Percentiles rank a stretch among this genome's conserved stretches.
These are phyloP conservation scores for Tetrahymena borealis DNA, from an alignment of 73 alveolate species.

Conservation along the genomic window DNA sequence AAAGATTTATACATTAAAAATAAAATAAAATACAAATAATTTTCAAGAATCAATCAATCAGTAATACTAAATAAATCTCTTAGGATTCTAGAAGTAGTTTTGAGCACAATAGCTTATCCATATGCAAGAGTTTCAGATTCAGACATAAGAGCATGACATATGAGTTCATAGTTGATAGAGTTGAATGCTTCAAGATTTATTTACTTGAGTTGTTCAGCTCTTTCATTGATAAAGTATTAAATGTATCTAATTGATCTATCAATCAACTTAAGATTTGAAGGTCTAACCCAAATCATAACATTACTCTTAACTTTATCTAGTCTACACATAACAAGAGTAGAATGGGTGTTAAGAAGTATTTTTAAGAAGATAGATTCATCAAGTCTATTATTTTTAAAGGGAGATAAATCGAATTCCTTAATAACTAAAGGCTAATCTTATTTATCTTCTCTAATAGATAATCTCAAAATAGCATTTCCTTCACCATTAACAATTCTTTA, in stretches of 20 bases:
- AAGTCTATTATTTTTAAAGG: conserved; percentile 9
- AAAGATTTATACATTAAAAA: no score
- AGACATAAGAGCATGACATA: conserved; percentile 21
- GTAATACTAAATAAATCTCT: not conserved
- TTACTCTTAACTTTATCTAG: conserved; percentile 16
- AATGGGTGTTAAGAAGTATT: conserved; percentile 31
- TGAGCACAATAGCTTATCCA: conserved; percentile 33
- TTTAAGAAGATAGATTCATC: conserved; percentile 24
- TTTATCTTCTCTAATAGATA: not conserved
- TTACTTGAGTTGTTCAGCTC: not conserved
- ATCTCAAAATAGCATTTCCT: not conserved
- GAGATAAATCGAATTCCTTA: not conserved
- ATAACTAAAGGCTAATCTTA: not conserved
- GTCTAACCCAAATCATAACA: conserved; percentile 37
- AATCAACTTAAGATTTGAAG: conserved; percentile 22
- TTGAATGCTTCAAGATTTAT: not conserved
- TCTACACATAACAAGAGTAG: conserved; percentile 38
- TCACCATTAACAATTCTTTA: not conserved
- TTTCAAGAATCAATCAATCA: no score
- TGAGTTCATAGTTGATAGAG: conserved; percentile 1
- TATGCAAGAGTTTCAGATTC: conserved; percentile 25
- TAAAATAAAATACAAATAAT: no score
- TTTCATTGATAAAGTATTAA: conserved; percentile 13
- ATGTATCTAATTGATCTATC: conserved; percentile 43
- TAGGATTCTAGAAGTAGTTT: conserved; percentile 1